phyloP scores from a whole-genome alignment of 2,329 filamentous ascomycete species.

The Neofusicoccum laricinum region DNA sequence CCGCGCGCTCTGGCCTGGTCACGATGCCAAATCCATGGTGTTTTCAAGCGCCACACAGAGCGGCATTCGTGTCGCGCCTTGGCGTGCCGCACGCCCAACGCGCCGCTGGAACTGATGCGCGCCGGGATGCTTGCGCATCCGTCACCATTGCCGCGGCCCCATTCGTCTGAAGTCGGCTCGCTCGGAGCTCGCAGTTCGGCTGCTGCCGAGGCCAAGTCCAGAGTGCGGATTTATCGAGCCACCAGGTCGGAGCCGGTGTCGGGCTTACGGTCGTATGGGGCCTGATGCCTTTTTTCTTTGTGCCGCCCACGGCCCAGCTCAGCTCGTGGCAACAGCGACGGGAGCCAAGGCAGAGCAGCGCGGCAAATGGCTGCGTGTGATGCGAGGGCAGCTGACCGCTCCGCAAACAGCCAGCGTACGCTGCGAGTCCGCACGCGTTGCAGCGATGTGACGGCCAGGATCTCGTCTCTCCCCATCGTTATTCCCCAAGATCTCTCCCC shows the following conservation, averaged over 20 bases:
- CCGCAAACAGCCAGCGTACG: not conserved
- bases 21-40: conserved; percentile 7
- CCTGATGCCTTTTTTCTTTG: not conserved
- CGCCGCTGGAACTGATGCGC: not conserved
- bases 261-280: conserved; percentile 5
- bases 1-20: not conserved
- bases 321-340: not conserved
- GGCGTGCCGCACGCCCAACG: not conserved
- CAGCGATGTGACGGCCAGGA: not conserved
- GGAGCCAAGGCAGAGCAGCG: not conserved
- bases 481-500: not conserved
- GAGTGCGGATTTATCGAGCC: not conserved
- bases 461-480: not conserved
- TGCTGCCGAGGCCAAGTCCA: not conserved
- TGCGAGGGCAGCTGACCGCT: not conserved
- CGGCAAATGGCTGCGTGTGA: not conserved
- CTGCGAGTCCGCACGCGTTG: not conserved
- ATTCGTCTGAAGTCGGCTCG: conserved; percentile 1
- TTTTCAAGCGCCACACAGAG: not conserved
- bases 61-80: not conserved
- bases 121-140: not conserved
- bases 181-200: not conserved
- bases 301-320: not conserved
- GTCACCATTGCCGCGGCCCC: not conserved
- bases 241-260: not conserved